Base-by-base conservation (phyloP, 371 early-diverging fungal species). In the Syncephalastrum contaminatum region DNA sequence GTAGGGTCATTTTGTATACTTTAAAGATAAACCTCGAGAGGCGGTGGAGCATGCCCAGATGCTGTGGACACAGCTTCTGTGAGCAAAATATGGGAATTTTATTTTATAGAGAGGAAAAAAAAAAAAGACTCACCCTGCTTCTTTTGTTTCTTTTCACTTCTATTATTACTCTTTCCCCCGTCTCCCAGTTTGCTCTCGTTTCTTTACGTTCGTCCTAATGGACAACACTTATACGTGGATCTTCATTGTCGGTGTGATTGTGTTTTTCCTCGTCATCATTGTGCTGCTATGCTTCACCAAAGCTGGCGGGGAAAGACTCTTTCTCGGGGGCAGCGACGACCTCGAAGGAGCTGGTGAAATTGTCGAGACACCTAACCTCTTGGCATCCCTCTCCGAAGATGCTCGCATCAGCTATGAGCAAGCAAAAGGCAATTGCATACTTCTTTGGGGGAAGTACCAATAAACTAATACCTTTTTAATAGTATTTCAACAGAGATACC, bases 1-100 rank as follows among this genome's bases (percentile, higher is more conserved):
- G 36, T 21, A 98, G 74, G 98, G 98, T 1, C 97, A 97, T 73
- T 98, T 98, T 85, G 95, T 96, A 7, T 77, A 88, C 48, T 84
- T 85, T 59, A 90, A 94, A 56, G 88, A 94, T 62, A 70, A 77
- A 57, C 89, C 97, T 2, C 61, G 80, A 41, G 76, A 75, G 19
- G 95, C 96, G 1, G 71, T 89, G 16, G 71, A 73, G 15, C 59
- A 82, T 36, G 69, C 70, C 2, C 69, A 70, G 22, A 30, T 55
- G 18, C 62, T 77, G n/a, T 70, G 59, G 66, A 58, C 65, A 40
- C 63, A 73, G 59, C 48, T 48, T 21, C 18, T 40, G 54, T 54
- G 46, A 44, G 44, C 36, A 30, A 30, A 30, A 30, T 30, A 30
- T 30, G 36, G 36, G 10, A 30, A 30, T 30, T 30, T 30, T 25